Conservation (phyloP, 2,329 filamentous ascomycete genomes). For the Verticillium alfalfae region DNA sequence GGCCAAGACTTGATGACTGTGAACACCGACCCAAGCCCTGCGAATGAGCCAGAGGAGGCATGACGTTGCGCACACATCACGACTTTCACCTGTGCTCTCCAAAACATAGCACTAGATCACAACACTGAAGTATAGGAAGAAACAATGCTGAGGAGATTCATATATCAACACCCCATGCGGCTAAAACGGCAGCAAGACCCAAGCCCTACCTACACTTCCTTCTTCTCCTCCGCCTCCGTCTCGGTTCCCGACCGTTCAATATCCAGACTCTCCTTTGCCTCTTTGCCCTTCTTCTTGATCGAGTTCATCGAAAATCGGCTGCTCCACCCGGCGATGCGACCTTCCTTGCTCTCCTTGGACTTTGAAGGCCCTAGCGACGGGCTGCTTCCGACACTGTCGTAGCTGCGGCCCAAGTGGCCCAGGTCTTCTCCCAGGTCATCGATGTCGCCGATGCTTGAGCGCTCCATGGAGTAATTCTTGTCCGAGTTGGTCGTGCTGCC, state of each 20-base stretch:
- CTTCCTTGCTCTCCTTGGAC: constrained; percentile 39
- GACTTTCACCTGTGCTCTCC: no score
- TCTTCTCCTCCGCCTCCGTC: constrained; percentile 7
- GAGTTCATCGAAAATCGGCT: constrained; percentile 52
- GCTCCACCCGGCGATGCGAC: constrained; percentile 44
- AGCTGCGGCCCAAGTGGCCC: constrained; percentile 39
- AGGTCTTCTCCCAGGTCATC: constrained; percentile 46
- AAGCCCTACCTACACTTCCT: constrained; percentile 4
- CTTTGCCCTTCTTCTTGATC: constrained; percentile 55
- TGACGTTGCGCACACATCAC: no score
- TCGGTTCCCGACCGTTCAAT: constrained; percentile 27
- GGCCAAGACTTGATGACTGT: background rate
- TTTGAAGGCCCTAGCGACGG: constrained; percentile 48
- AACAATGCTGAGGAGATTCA: background rate
- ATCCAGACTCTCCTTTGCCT: constrained; percentile 50
- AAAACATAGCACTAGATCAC: background rate
- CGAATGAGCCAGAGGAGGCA: no score
- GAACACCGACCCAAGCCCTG: no score
- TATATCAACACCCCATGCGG: background rate
- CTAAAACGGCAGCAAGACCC: background rate
- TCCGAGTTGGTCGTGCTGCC: constrained; percentile 54
- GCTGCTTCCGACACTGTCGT: constrained; percentile 52
- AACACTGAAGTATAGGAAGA: background rate
- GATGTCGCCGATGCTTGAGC: constrained; percentile 52
- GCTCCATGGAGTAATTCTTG: constrained; percentile 46